phyloP scores from a whole-genome alignment of 2,329 filamentous ascomycete species.

The Penicillium sp. region DNA sequence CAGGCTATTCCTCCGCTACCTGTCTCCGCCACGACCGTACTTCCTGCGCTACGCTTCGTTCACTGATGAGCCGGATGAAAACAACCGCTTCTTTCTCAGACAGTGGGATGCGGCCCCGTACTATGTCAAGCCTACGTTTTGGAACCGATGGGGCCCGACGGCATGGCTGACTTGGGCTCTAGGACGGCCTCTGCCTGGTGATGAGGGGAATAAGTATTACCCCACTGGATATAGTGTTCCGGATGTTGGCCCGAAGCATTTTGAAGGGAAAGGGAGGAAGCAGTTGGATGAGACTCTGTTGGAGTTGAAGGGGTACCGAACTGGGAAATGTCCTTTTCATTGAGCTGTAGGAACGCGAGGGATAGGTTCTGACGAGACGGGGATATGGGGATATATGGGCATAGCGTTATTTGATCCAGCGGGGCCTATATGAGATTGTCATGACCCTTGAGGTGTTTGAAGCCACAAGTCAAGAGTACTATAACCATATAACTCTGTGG shows the following conservation, averaged over 20 bases:
- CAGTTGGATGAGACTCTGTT: constrained; percentile 32
- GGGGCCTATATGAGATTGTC: neutral
- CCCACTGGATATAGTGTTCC: constrained; percentile 51
- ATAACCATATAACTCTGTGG: neutral
- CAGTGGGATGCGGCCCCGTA: constrained; percentile 63
- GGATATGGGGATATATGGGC: neutral
- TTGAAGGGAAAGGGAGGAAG: constrained; percentile 51
- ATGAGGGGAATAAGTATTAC: constrained; percentile 47
- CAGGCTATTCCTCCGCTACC: constrained; percentile 55
- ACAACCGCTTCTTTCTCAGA: constrained; percentile 52
- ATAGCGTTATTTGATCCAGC: neutral
- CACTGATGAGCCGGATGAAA: constrained; percentile 51
- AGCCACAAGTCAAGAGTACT: neutral
- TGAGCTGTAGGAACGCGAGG: constrained; percentile 7
- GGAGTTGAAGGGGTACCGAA: constrained; percentile 46
- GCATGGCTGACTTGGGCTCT: constrained; percentile 51
- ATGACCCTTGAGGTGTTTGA: neutral
- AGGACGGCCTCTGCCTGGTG: constrained; percentile 50
- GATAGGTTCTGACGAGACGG: too few relatives aligned
- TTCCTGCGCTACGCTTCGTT: constrained; percentile 40
- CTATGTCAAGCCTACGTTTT: constrained; percentile 60
- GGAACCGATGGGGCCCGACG: constrained; percentile 61
- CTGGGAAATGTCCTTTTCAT: constrained; percentile 51
- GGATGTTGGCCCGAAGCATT: constrained; percentile 61
- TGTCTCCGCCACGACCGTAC: constrained; percentile 58